phyloP scores from a whole-genome alignment of 257 asterid genomes.

The Salvia rosmarinus region DNA sequence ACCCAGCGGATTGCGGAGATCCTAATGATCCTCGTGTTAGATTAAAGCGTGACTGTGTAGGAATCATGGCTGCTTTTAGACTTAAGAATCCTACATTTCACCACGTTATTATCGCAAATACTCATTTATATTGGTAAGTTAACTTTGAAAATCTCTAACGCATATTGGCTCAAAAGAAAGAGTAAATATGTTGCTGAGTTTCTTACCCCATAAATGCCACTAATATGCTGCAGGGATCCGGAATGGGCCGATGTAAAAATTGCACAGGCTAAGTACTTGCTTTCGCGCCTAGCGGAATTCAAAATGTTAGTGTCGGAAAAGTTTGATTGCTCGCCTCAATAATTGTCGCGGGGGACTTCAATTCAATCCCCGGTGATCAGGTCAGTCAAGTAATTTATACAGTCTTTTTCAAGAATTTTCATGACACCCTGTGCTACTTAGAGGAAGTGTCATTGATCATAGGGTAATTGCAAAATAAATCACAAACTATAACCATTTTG shows the following conservation, averaged over 20 bases:
- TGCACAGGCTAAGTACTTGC: slow-evolving; percentile 83
- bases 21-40: slow-evolving; percentile 78
- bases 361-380: slow-evolving; percentile 83
- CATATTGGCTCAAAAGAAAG: not conserved
- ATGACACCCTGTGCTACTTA: not conserved
- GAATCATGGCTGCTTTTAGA: slow-evolving; percentile 83
- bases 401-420: slow-evolving; percentile 16
- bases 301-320: slow-evolving; percentile 55
- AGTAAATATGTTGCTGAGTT: not conserved
- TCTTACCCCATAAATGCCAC: not conserved
- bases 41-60: slow-evolving; percentile 95
- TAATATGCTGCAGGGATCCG: slow-evolving; percentile 72
- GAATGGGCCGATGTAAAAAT: slow-evolving; percentile 87
- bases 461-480: no score
- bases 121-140: slow-evolving; percentile 86
- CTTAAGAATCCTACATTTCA: slow-evolving; percentile 59
- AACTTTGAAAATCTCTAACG: not conserved
- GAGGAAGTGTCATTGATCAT: not conserved
- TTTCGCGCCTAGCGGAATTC: slow-evolving; percentile 72
- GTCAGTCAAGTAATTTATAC: slow-evolving; percentile 38
- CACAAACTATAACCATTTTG: no score
- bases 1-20: slow-evolving; percentile 57
- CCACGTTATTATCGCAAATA: slow-evolving; percentile 70
- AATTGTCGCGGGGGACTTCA: slow-evolving; percentile 83
- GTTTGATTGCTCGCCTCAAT: slow-evolving; percentile 61